Conservation (phyloP, 1,284 basidiomycete genomes). For the Porogramme epimiltina region DNA sequence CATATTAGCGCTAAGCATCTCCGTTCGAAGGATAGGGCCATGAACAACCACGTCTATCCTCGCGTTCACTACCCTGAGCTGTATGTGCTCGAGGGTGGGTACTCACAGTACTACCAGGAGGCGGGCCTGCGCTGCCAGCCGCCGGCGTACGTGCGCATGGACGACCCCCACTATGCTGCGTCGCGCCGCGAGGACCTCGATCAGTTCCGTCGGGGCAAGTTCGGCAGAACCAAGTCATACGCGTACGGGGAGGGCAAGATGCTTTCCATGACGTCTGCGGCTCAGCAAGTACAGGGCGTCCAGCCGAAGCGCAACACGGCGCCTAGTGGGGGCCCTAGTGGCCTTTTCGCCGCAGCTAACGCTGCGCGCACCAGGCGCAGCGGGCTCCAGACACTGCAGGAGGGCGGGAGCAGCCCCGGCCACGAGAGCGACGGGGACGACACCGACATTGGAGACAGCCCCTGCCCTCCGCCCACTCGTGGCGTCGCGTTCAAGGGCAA, state of each 20-base stretch:
- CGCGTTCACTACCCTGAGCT: conserved; percentile 96
- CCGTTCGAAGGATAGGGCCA: conserved; percentile 85
- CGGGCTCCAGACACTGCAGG: conserved; percentile 59
- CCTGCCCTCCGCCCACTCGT: conserved; percentile 75
- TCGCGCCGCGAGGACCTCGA: conserved; percentile 86
- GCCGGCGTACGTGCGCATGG: conserved; percentile 88
- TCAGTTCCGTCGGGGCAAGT: conserved; percentile 88
- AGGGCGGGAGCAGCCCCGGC: conserved; percentile 61
- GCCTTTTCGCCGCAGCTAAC: conserved; percentile 68
- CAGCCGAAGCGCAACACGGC: conserved; percentile 64
- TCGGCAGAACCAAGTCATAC: conserved; percentile 86
- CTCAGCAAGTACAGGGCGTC: conserved; percentile 19
- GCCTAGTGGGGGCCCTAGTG: conserved; percentile 44
- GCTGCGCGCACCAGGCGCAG: conserved; percentile 61
- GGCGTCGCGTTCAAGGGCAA: conserved; percentile 52
- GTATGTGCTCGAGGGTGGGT: conserved; percentile 96
- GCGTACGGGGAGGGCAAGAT: conserved; percentile 77
- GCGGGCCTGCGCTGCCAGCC: conserved; percentile 78
- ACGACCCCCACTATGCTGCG: conserved; percentile 82
- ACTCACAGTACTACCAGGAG: conserved; percentile 82
- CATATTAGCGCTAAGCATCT: conserved; percentile 82
- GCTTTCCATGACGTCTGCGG: conserved; percentile 30
- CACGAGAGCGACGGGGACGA: conserved; percentile 70
- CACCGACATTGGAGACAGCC: conserved; percentile 76
- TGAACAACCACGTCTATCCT: conserved; percentile 90